Evolutionary conservation across 2,329 filamentous ascomycete species (phyloP).

Genomic region (Pyrenophora graminea): DNA sequence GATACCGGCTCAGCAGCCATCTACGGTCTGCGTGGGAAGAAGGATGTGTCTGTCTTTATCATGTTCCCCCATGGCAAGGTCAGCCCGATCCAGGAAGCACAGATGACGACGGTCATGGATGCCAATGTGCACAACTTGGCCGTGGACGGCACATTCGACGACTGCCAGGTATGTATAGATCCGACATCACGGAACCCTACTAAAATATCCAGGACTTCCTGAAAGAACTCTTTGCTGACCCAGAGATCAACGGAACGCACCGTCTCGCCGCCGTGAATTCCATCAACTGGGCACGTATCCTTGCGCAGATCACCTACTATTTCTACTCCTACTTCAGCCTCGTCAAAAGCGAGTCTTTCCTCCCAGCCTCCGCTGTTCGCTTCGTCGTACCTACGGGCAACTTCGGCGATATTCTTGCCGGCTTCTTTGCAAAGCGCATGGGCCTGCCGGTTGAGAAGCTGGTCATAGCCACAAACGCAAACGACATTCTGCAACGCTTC

Average conservation of each 20-base stretch:
- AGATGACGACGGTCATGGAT: constrained; percentile 95
- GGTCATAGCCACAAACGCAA: constrained; percentile 93
- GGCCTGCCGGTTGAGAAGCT: constrained; percentile 86
- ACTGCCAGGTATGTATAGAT: constrained; percentile 71
- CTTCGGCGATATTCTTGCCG: constrained; percentile 92
- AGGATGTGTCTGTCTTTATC: constrained; percentile 96
- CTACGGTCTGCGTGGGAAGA: constrained; percentile 91
- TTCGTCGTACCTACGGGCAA: constrained; percentile 95
- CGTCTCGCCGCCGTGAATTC: constrained; percentile 93
- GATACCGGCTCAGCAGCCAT: constrained; percentile 91
- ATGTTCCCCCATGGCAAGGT: constrained; percentile 90
- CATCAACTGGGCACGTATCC: constrained; percentile 93
- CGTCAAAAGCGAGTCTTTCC: constrained; percentile 62
- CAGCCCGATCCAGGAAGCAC: constrained; percentile 88
- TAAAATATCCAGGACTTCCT: constrained; percentile 73
- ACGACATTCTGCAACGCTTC: constrained; percentile 95
- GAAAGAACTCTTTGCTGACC: constrained; percentile 87
- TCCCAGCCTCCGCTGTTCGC: constrained; percentile 67
- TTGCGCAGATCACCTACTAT: constrained; percentile 97
- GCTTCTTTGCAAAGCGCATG: constrained; percentile 91
- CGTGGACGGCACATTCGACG: constrained; percentile 90
- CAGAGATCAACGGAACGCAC: constrained; percentile 77
- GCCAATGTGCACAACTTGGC: constrained; percentile 90
- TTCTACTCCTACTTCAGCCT: constrained; percentile 92
- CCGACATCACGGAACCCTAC: not conserved